Conservation (phyloP, 306 rosid species). For the Argentina anserina region DNA sequence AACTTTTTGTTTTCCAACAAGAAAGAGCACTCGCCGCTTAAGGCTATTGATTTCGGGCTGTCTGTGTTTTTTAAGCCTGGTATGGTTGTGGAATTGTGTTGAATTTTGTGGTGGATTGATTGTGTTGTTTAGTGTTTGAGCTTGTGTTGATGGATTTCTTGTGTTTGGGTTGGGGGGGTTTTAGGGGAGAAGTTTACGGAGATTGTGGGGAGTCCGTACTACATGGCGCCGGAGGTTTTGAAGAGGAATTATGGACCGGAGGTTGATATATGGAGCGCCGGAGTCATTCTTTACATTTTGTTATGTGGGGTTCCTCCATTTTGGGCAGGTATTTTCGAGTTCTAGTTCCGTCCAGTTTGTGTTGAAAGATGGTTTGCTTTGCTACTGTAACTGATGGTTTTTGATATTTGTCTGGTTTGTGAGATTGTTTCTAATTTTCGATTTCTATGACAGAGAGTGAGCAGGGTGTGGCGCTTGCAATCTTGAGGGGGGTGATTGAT, state of each 20-base stretch:
- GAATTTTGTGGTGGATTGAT: background rate
- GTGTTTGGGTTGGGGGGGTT: constrained; percentile 2
- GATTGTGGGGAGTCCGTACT: constrained; percentile 91
- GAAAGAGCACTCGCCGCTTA: constrained; percentile 75
- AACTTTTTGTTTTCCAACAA: constrained; percentile 71
- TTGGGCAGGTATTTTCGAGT: constrained; percentile 68
- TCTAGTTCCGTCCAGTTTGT: too few relatives aligned
- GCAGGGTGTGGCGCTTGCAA: constrained; percentile 95
- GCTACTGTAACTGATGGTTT: too few relatives aligned
- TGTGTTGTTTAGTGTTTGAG: constrained; percentile 5
- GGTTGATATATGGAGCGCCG: constrained; percentile 87
- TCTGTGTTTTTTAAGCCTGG: constrained; percentile 85
- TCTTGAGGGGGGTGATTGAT: constrained; percentile 90
- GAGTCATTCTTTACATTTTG: constrained; percentile 78
- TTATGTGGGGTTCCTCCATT: constrained; percentile 90
- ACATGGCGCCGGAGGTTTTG: constrained; percentile 93
- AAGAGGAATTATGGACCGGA: constrained; percentile 78
- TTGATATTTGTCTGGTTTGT: background rate
- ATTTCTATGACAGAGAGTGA: constrained; percentile 57
- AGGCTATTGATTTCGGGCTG: constrained; percentile 82
- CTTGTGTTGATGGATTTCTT: background rate
- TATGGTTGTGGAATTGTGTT: constrained; percentile 8
- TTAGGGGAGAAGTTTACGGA: constrained; percentile 70
- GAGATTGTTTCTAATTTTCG: constrained; percentile 9
- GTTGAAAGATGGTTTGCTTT: too few relatives aligned